Base-by-base conservation (phyloP, 331 rosid species). In the Spiraea crenata region DNA sequence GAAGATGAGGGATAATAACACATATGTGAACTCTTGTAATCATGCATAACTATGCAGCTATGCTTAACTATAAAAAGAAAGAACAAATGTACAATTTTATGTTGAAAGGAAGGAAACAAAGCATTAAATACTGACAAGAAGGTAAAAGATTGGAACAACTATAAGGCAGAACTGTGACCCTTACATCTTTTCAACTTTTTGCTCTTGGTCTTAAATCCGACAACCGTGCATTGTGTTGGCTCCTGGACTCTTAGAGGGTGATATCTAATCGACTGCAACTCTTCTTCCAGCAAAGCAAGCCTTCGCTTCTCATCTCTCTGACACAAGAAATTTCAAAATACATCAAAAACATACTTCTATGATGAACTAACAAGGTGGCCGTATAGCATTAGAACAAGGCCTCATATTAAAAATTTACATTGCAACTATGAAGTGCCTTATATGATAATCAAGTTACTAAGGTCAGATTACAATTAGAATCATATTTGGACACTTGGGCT, bases 241-340 rank as follows among this genome's bases (percentile, higher is more conserved):
- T 57, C 80, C 16, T 44, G 63, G 77, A 76, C 81, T 70, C 17
- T 54, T n/a, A 90, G 58, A 79, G 98, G 98, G 76, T 88, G 86
- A 87, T 93, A 90, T 25, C 57, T 85, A 80, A 90, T 71, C 13
- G 89, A 80, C 31, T 10, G 70, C 25, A 89, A 73, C 80, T 93
- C 96, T 71, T 89, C 86, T 60, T 85, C 85, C 16, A 84, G 92
- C 49, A 13, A 51, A 70, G 61, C 74, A 70, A 87, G 87, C 79
- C 98, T 87, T 73, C 1, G 45, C 55, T 80, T 85, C 83, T 85
- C 97, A 62, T 79, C 84, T 70, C 73, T 79, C 98, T 93, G 87
- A 37, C 31, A 39, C 15, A 6, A 46, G 69, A 67, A 16, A 75
- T 19, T 73, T 64, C 76, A 39, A 69, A 12, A 46, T 67, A 10